These are phyloP conservation scores for Chlorociboria aeruginascens DNA, from an alignment of 495 filamentous ascomycete species.

Conservation along the genomic window DNA sequence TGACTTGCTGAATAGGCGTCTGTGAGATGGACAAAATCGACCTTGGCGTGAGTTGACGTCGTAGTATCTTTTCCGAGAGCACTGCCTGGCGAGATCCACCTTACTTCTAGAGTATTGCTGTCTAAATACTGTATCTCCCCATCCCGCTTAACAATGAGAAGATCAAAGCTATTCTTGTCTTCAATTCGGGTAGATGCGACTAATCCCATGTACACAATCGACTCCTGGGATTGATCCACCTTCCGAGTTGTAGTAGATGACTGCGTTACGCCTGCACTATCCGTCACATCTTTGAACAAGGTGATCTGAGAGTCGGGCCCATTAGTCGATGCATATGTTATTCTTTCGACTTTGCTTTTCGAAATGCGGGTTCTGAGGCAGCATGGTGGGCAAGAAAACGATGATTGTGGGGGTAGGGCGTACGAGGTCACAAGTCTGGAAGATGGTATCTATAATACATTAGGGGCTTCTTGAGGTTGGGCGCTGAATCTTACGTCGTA, in stretches of 20 bases:
- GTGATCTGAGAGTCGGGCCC: conserved; percentile 28
- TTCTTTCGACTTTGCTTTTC: conserved; percentile 44
- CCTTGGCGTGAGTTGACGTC: conserved; percentile 12
- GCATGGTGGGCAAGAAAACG: conserved; percentile 64
- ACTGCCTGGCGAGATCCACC: conserved; percentile 23
- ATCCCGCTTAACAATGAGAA: conserved; percentile 24
- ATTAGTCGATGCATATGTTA: conserved; percentile 53
- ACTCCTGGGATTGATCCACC: conserved; percentile 4
- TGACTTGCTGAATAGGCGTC: conserved; percentile 27
- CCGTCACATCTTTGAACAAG: conserved; percentile 39
- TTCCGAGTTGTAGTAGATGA: conserved; percentile 6
- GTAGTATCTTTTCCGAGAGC: conserved; percentile 8
- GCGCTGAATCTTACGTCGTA: conserved; percentile 76
- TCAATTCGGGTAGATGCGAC: background rate
- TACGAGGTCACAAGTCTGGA: conserved; percentile 77
- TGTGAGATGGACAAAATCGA: conserved; percentile 28
- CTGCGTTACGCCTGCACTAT: background rate
- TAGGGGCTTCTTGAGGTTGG: conserved; percentile 48
- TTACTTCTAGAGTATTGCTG: conserved; percentile 23
- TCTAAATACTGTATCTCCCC: conserved; percentile 39
- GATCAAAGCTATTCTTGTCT: conserved; percentile 5
- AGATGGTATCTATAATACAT: conserved; percentile 49
- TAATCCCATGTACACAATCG: conserved; percentile 11
- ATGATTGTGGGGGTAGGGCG: conserved; percentile 68
- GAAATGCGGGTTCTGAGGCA: conserved; percentile 54